Evolutionary conservation across 331 rosid genomes (phyloP).

Genomic region (Dryas integrifolia): DNA sequence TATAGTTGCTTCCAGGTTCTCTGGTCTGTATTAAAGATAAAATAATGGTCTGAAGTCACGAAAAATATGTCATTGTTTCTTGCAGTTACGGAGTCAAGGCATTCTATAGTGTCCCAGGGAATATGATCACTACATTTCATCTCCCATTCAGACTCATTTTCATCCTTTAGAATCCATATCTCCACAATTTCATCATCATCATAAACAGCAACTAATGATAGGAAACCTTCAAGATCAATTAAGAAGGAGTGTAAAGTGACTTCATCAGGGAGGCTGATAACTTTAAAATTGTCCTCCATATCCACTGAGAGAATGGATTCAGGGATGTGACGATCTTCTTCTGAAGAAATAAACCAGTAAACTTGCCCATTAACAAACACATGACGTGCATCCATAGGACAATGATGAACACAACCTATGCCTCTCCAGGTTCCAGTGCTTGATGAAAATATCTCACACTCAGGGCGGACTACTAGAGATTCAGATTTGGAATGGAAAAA

Average conservation of each 20-base stretch:
- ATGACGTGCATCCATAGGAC: conserved; percentile 27
- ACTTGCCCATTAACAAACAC: conserved; percentile 21
- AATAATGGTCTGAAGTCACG: conserved; percentile 22
- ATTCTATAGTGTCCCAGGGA: conserved; percentile 12
- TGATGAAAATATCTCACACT: conserved; percentile 34
- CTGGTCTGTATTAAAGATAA: conserved; percentile 8
- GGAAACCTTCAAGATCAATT: conserved; percentile 22
- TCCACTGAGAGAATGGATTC: conserved; percentile 30
- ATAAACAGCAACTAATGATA: conserved; percentile 20
- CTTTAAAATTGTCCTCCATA: conserved; percentile 18
- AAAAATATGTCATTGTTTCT: conserved; percentile 16
- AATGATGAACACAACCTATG: conserved; percentile 21
- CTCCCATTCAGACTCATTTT: conserved; percentile 19
- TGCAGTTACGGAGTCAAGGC: conserved; percentile 18
- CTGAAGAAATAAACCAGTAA: conserved; percentile 31
- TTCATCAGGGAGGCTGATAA: conserved; percentile 21
- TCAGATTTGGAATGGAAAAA: conserved; percentile 16
- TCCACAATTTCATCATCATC: conserved; percentile 13
- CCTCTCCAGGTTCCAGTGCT: conserved; percentile 23
- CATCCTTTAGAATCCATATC: conserved; percentile 16
- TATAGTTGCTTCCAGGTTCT: conserved; percentile 17
- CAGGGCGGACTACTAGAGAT: background rate
- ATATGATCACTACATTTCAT: conserved; percentile 4
- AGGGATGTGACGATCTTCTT: conserved; percentile 17
- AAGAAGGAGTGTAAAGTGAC: conserved; percentile 21